Evolutionary conservation across 768 basidiomycete genomes (phyloP).

Genomic region (Lactarius hatsudake): DNA sequence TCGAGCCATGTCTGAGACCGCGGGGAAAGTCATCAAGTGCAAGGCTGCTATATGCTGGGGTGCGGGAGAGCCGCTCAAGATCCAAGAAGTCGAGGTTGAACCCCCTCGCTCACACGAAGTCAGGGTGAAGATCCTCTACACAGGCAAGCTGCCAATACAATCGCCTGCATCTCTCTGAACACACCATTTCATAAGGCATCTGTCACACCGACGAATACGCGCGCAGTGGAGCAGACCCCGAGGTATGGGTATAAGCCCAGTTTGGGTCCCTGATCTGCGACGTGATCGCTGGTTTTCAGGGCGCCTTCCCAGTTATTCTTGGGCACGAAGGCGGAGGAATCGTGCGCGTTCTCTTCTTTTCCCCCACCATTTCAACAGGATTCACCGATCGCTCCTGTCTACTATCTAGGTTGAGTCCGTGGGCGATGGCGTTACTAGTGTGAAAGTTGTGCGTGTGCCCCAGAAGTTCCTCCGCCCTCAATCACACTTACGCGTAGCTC

Average conservation of each 20-base stretch:
- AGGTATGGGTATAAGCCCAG: slow-evolving; percentile 46
- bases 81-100: slow-evolving; percentile 92
- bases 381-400: slow-evolving; percentile 8
- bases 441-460: slow-evolving; percentile 47
- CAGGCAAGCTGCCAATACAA: slow-evolving; percentile 50
- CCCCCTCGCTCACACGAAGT: slow-evolving; percentile 91
- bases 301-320: slow-evolving; percentile 88
- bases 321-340: slow-evolving; percentile 94
- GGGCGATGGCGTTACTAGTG: slow-evolving; percentile 89
- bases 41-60: slow-evolving; percentile 97
- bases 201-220: slow-evolving; percentile 99
- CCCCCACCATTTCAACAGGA: not conserved
- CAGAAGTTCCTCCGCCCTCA: slow-evolving; percentile 1
- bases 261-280: slow-evolving; percentile 7
- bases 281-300: slow-evolving; percentile 41
- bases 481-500: slow-evolving; percentile 6
- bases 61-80: slow-evolving; percentile 77
- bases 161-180: not conserved
- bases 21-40: slow-evolving; percentile 76
- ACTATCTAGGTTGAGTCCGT: slow-evolving; percentile 88
- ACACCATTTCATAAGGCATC: slow-evolving; percentile 52
- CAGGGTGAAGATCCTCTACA: slow-evolving; percentile 87
- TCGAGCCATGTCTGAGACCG: slow-evolving; percentile 65
- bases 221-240: slow-evolving; percentile 92
- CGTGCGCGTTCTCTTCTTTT: slow-evolving; percentile 43